Percentiles rank a stretch among this genome's conserved stretches.
phyloP scores from a whole-genome alignment of 2,329 filamentous ascomycete genomes.

The Aspergillus flavus region DNA sequence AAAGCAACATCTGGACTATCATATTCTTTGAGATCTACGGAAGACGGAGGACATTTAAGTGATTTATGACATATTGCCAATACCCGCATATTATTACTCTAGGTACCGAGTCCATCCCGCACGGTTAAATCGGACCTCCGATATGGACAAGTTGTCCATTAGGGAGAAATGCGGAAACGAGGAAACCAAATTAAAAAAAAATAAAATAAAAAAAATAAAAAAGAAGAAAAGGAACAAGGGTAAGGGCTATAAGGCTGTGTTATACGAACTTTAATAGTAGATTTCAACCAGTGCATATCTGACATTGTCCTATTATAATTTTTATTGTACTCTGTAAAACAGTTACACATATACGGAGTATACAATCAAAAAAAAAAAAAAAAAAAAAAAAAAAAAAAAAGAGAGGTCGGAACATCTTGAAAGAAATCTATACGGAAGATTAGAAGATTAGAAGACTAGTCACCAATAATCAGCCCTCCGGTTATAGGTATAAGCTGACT shows the following conservation, averaged over 20 bases:
- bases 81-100: neutral
- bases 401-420: neutral
- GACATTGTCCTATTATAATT: neutral
- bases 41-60: neutral
- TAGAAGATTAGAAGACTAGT: neutral
- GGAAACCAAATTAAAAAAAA: too few species aligned
- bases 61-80: slow-evolving; percentile 5
- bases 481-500: neutral
- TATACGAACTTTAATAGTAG: neutral
- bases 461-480: neutral
- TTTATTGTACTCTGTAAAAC: neutral
- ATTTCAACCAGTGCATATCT: neutral
- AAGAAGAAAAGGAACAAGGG: neutral
- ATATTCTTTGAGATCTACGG: neutral
- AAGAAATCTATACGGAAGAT: neutral
- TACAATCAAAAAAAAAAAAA: neutral
- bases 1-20: neutral
- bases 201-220: neutral
- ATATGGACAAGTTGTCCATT: slow-evolving; percentile 6
- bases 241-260: neutral
- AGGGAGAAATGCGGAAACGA: neutral
- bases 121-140: slow-evolving; percentile 11
- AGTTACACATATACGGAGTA: neutral
- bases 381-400: neutral
- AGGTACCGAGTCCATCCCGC: slow-evolving; percentile 12